Evolutionary conservation across 805 yeast species (phyloP), one percentile per base, ranked within the genome.

Genomic region (Isabelozyma gotoi): DNA sequence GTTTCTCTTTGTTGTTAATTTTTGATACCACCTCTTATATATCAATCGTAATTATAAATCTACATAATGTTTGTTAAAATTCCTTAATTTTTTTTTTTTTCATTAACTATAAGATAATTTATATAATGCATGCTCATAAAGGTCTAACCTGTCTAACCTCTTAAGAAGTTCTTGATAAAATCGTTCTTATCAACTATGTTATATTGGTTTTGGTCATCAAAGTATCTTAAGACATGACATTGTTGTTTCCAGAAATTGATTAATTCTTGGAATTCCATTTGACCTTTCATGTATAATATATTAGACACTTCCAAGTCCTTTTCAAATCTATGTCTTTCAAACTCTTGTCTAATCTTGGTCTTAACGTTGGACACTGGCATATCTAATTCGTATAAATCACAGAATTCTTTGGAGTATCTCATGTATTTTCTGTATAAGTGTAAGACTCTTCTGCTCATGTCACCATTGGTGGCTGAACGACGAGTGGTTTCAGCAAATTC

Each of bases 241-340:
- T 80, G 82, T 73, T 88, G 96, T 65, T 88, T 88, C 96, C 96
- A 88, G 73, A 88, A 88, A 68, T 88, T 88, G 57, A 84, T 77
- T 58, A 87, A 76, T 61, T 88, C 96, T 69, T 88, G 96, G 67
- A 82, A 88, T 64, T 88, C 96, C 94, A 86, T 86, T 58, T 86
- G 90, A 5, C 92, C 96, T 71, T 87, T 85, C 70, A 86, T 81
- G 52, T 80, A 80, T 45, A 88, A 72, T 14, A 85, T 76, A 65
- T 88, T 88, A 50, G 77, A 74, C 37, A 84, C 78, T 27, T 80
- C 79, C 51, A 84, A 62, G 57, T 85, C 88, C 41, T 71, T 70
- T 41, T 87, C 88, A 59, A 73, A 88, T 59, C 96, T 76, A 59
- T 88, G 77, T 71, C 95, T 83, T 67, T 88, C 96, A 54, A 88